These are phyloP conservation scores for Pseudogymnoascus sp. DNA, from an alignment of 2,329 filamentous ascomycete genomes.

Conservation along the genomic window DNA sequence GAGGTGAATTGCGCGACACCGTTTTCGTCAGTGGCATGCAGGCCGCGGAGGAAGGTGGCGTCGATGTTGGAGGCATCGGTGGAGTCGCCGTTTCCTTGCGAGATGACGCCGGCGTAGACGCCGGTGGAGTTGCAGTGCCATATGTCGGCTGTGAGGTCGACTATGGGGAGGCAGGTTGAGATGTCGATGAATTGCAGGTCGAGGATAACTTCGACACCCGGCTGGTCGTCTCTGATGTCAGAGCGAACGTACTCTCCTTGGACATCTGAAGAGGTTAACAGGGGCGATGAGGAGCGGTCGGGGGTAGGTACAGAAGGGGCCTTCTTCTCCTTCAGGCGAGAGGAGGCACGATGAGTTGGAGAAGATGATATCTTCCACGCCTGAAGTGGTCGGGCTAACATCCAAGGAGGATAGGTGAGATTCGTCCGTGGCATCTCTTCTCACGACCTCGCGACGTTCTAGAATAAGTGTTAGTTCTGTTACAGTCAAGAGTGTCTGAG, in stretches of 20 bases:
- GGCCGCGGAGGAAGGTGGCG: conserved; percentile 36
- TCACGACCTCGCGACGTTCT: not conserved
- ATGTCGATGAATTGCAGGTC: conserved; percentile 50
- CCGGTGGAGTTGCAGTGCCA: conserved; percentile 43
- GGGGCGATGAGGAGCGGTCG: not conserved
- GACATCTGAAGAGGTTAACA: conserved; percentile 25
- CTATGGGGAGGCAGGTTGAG: conserved; percentile 44
- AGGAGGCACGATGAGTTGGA: conserved; percentile 27
- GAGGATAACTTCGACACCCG: conserved; percentile 34
- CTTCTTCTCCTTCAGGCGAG: conserved; percentile 28
- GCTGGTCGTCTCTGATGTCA: conserved; percentile 32
- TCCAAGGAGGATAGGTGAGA: not conserved
- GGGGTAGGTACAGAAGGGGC: conserved; percentile 30
- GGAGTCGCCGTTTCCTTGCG: conserved; percentile 37
- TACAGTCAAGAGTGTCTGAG: not conserved
- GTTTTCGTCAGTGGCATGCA: conserved; percentile 35
- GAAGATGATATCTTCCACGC: conserved; percentile 14
- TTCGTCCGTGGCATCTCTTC: not conserved
- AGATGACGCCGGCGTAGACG: conserved; percentile 42
- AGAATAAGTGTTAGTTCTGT: not conserved
- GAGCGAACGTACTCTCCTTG: conserved; percentile 33
- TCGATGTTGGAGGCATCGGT: conserved; percentile 33
- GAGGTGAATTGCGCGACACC: conserved; percentile 38
- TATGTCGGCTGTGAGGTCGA: conserved; percentile 43
- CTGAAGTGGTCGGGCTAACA: not conserved